Percentiles rank a stretch among this genome's conserved stretches.
These are phyloP conservation scores for Gynochthodes officinalis DNA, from an alignment of 257 asterid species.

Conservation along the genomic window DNA sequence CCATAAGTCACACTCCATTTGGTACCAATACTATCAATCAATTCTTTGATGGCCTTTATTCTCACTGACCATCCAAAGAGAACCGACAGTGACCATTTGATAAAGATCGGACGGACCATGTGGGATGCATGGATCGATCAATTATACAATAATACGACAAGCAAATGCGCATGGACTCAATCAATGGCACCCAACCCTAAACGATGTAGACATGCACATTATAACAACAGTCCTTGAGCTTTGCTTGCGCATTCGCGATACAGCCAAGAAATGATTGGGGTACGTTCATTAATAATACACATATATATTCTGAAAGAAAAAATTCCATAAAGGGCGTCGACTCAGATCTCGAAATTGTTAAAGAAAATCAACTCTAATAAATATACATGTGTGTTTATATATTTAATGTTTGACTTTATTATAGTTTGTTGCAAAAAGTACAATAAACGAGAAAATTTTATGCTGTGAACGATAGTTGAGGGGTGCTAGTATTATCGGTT, in stretches of 20 bases:
- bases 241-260: neutral
- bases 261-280: too few relatives aligned
- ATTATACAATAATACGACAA: slow-evolving; percentile 23
- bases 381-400: too few relatives aligned
- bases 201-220: slow-evolving; percentile 6
- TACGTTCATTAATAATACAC: too few relatives aligned
- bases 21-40: slow-evolving; percentile 8
- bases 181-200: neutral
- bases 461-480: too few relatives aligned
- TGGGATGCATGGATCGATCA: slow-evolving; percentile 18
- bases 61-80: slow-evolving; percentile 31
- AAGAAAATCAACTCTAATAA: too few relatives aligned
- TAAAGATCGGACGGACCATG: slow-evolving; percentile 22
- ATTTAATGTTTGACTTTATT: too few relatives aligned
- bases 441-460: too few relatives aligned
- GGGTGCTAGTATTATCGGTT: too few relatives aligned
- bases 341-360: too few relatives aligned
- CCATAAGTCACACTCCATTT: slow-evolving; percentile 8
- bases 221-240: neutral
- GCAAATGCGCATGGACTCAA: slow-evolving; percentile 34
- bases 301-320: too few relatives aligned
- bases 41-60: slow-evolving; percentile 22
- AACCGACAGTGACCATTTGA: slow-evolving; percentile 29
- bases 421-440: too few relatives aligned
- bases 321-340: too few relatives aligned